These are phyloP conservation scores for Cordyceps militaris DNA, from an alignment of 2,329 filamentous ascomycete species.

Conservation along the genomic window DNA sequence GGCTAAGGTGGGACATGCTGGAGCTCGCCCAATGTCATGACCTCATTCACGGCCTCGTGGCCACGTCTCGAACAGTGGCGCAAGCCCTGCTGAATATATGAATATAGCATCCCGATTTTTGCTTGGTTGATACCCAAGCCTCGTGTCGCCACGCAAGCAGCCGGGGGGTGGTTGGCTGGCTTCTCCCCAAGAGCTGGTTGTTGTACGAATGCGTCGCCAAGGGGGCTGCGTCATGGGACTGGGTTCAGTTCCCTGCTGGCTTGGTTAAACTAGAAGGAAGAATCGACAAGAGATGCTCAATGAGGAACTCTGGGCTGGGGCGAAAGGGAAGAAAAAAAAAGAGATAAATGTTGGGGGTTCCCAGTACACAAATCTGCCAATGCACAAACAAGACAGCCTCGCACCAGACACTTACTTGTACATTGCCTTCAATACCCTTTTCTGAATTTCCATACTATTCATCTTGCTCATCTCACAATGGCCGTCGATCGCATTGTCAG, in stretches of 20 bases:
- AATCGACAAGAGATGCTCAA: not conserved
- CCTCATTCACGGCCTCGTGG: conserved; percentile 12
- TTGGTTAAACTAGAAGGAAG: not conserved
- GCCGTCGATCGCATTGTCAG: conserved; percentile 34
- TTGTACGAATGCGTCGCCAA: not conserved
- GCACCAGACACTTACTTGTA: not conserved
- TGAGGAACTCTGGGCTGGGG: not conserved
- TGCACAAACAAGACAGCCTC: not conserved
- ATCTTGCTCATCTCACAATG: conserved; percentile 22
- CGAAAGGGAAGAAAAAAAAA: not conserved
- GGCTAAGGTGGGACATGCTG: conserved; percentile 1
- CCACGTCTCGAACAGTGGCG: conserved; percentile 4
- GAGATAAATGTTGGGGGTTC: not conserved
- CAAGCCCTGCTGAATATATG: conserved; percentile 9
- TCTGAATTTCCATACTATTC: not conserved
- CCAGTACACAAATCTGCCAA: not conserved
- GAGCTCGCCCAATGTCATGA: conserved; percentile 4
- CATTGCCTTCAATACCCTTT: not conserved
- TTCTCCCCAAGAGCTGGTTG: not conserved
- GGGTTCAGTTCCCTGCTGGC: not conserved
- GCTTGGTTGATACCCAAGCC: conserved; percentile 9
- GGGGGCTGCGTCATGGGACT: conserved; percentile 9
- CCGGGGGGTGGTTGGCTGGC: not conserved
- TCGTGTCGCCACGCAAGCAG: conserved; percentile 8
- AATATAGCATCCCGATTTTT: conserved; percentile 9